Conservation (phyloP, 441 rosid species). For the Adansonia grandidieri region DNA sequence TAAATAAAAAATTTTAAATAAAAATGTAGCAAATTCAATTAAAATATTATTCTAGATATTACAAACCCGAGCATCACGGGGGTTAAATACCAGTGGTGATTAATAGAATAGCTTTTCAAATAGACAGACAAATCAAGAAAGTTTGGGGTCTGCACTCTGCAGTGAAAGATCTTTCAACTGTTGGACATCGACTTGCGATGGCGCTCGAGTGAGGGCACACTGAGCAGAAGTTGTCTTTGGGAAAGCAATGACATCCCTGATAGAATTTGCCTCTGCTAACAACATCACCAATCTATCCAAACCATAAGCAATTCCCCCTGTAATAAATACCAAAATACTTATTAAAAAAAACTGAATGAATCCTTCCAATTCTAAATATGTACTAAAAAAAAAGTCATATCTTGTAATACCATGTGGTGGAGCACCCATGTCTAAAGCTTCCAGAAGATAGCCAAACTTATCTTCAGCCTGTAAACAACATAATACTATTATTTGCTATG, state of each 20-base stretch:
- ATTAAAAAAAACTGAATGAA: too few relatives aligned
- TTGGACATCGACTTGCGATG: constrained; percentile 82
- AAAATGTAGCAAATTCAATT: background rate
- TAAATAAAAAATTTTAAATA: too few relatives aligned
- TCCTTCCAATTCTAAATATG: too few relatives aligned
- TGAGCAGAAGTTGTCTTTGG: constrained; percentile 93
- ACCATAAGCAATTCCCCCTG: constrained; percentile 94
- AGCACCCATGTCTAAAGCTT: constrained; percentile 98
- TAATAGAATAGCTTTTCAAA: background rate
- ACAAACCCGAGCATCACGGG: too few relatives aligned
- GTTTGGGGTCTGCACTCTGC: constrained; percentile 31
- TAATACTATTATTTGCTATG: background rate
- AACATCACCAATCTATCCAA: constrained; percentile 91
- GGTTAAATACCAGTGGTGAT: background rate
- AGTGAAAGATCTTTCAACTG: constrained; percentile 76
- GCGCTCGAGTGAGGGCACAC: constrained; percentile 82
- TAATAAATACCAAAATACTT: background rate
- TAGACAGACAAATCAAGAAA: background rate
- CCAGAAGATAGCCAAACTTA: constrained; percentile 91
- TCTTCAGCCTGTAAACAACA: constrained; percentile 70
- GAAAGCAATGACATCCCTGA: constrained; percentile 94
- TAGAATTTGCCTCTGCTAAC: constrained; percentile 75
- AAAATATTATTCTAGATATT: too few relatives aligned
- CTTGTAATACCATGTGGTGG: constrained; percentile 85
- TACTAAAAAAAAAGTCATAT: too few relatives aligned